A percentile compares a stretch with the other conserved stretches of the same genome.
Evolutionary conservation across 805 yeast genomes (phyloP).

Genomic region (Kodamaea kakaduensis): DNA sequence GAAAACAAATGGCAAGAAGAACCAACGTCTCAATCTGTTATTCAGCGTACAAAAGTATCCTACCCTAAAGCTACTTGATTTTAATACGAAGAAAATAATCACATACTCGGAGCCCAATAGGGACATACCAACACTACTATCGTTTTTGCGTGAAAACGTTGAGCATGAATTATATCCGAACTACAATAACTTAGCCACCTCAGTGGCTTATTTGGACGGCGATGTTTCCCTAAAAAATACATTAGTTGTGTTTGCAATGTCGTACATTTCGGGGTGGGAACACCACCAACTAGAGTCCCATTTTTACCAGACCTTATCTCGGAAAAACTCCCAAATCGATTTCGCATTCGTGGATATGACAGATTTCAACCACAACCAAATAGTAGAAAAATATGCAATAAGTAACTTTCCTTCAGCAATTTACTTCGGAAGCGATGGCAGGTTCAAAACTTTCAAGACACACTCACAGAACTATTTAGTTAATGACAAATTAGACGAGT

Average conservation of each 20-base stretch:
- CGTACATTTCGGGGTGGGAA: slow-evolving; percentile 28
- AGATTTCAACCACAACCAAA: slow-evolving; percentile 14
- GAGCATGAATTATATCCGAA: slow-evolving; percentile 18
- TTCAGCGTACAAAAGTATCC: slow-evolving; percentile 48
- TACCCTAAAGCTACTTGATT: slow-evolving; percentile 42
- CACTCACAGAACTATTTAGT: slow-evolving; percentile 17
- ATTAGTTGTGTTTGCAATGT: slow-evolving; percentile 24
- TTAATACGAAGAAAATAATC: slow-evolving; percentile 37
- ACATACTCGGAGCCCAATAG: slow-evolving; percentile 30
- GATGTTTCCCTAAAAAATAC: slow-evolving; percentile 2
- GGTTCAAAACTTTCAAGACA: slow-evolving; percentile 23
- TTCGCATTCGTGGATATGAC: slow-evolving; percentile 27
- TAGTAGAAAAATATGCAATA: slow-evolving; percentile 24
- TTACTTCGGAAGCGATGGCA: slow-evolving; percentile 22
- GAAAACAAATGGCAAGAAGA: slow-evolving; percentile 26
- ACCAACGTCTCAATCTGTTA: slow-evolving; percentile 30
- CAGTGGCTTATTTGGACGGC: slow-evolving; percentile 13
- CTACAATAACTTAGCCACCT: slow-evolving; percentile 18
- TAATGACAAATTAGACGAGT: slow-evolving; percentile 16
- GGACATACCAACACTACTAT: slow-evolving; percentile 17
- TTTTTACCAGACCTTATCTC: slow-evolving; percentile 30
- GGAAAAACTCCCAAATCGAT: slow-evolving; percentile 9
- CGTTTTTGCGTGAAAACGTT: slow-evolving; percentile 16
- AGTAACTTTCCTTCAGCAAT: slow-evolving; percentile 31
- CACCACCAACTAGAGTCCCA: slow-evolving; percentile 31